Base-by-base conservation (phyloP, 73 alveolate species). In the Uronychia setigera region DNA sequence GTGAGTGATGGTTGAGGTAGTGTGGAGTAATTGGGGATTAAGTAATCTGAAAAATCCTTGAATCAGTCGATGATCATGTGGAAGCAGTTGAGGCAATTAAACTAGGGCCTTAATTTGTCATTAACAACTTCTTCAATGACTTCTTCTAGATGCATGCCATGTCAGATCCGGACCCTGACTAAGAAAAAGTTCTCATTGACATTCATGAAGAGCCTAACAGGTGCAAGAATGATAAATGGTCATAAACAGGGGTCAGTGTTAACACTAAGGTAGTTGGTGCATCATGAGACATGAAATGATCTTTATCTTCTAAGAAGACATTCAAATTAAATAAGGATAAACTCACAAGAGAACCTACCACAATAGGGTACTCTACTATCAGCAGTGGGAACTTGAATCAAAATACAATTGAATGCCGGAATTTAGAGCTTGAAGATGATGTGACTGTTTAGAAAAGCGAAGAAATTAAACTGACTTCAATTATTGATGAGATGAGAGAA, bases 1-100 rank as follows among this genome's bases (percentile, higher is more conserved):
- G 67, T 46, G 67, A 46, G 67, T 46, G 67, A 46, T 46, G 67
- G 67, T 46, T 46, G 67, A 46, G 67, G 67, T 46, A 46, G 67
- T 46, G 67, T 46, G 67, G 67, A 46, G 67, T 5, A 19, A 19
- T 5, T 5, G 67, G 67, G 67, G n/a, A n/a, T n/a, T n/a, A n/a
- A n/a, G n/a, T n/a, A n/a, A n/a, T n/a, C n/a, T n/a, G n/a, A n/a
- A 46, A 19, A 46, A 19, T 46, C 5, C n/a, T 46, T 5, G 67
- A 46, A 46, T 5, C 67, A 19, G 19, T 46, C 67, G 19, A 46
- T 46, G 67, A 46, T 5, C 67, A 19, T 5, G 19, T 46, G 19
- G 67, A 46, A 46, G 67, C 67, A 11, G 67, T 11, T 46, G 67
- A 11, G 19, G 67, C 67, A 11, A 19, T 19, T 19, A 46, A 19